Base-by-base conservation (phyloP, 164 flowering plant genomes). In the Vitis labrusca region DNA sequence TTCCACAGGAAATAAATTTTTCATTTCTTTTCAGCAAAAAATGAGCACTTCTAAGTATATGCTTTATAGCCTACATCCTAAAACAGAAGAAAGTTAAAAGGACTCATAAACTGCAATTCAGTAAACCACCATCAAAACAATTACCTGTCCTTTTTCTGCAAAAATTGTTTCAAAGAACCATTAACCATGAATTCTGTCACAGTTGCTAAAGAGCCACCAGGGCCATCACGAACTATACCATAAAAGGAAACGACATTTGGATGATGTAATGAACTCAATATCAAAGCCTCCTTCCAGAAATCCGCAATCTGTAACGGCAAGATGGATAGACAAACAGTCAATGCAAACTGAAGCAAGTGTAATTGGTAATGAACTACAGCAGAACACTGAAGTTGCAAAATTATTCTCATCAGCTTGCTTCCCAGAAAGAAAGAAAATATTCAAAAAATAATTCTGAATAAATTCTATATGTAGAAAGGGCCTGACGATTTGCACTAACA, bases 191-290 rank as follows among this genome's bases (percentile, higher is more conserved):
- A 95, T 69, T 95, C 99, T 19, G 99, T 93, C 27, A 95, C 98
- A 63, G 99, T 95, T 57, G 99, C 99, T 72, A 95, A 79, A 73
- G 98, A 85, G 59, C 99, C 95, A 79, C 90, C 97, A 68, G 98
- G 97, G 37, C 99, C 98, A 84, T 95, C 97, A 74, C 99, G 99
- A 58, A 95, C 99, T 50, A 95, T 89, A 13, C 99, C 99, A 76
- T 95, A 95, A 74, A 95, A 95, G 50, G 99, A 85, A 67, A 95
- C 99, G 67, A 95, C 97, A 89, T 95, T 95, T 69, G 99, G 99
- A 80, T 95, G 99, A 69, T 95, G 99, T 78, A 93, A 75, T 6
- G 98, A 91, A 80, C 98, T 86, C 74, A 95, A 77, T 72, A 91
- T 84, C 82, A 85, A 77, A 74, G 99, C 99, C 81, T 95, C 99